phyloP scores from a whole-genome alignment of 495 filamentous ascomycete species.

The Viridothelium virens region DNA sequence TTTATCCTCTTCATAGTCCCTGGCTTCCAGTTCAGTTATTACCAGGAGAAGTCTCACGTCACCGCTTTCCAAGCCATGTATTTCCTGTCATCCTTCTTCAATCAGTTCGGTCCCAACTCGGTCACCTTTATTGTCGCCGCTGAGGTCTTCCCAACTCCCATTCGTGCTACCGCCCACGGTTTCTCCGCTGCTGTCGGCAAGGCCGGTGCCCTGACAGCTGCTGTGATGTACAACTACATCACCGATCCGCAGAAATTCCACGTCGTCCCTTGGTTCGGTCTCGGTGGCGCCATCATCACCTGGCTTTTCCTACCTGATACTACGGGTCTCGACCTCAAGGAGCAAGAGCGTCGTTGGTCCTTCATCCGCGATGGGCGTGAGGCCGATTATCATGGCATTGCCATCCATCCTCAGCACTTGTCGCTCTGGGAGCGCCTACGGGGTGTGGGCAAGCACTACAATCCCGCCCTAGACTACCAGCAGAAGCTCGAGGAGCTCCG shows the following conservation, averaged over 20 bases:
- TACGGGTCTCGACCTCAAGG: slow-evolving; percentile 85
- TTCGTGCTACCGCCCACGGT: slow-evolving; percentile 85
- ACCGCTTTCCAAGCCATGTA: slow-evolving; percentile 85
- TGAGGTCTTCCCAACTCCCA: slow-evolving; percentile 82
- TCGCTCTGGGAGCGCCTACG: slow-evolving; percentile 69
- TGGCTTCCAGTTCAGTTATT: slow-evolving; percentile 76
- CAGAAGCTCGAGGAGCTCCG: slow-evolving; percentile 75
- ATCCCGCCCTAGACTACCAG: slow-evolving; percentile 68
- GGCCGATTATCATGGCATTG: slow-evolving; percentile 78
- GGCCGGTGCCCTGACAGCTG: slow-evolving; percentile 70
- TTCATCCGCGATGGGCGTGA: slow-evolving; percentile 68
- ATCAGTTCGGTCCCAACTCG: slow-evolving; percentile 89
- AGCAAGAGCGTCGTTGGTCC: slow-evolving; percentile 82
- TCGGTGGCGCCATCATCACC: slow-evolving; percentile 70
- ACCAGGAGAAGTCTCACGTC: slow-evolving; percentile 55
- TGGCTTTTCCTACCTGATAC: slow-evolving; percentile 81
- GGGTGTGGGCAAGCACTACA: slow-evolving; percentile 65
- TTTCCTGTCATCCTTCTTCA: slow-evolving; percentile 89
- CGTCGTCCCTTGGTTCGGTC: slow-evolving; percentile 86
- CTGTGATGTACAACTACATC: slow-evolving; percentile 86
- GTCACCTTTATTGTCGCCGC: slow-evolving; percentile 89
- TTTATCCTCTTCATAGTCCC: slow-evolving; percentile 85
- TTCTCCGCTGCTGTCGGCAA: slow-evolving; percentile 81
- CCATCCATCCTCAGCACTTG: slow-evolving; percentile 77
- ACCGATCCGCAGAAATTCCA: slow-evolving; percentile 67